Conservation (phyloP, 352 stramenopile species). For the Globisporangium nunn region DNA sequence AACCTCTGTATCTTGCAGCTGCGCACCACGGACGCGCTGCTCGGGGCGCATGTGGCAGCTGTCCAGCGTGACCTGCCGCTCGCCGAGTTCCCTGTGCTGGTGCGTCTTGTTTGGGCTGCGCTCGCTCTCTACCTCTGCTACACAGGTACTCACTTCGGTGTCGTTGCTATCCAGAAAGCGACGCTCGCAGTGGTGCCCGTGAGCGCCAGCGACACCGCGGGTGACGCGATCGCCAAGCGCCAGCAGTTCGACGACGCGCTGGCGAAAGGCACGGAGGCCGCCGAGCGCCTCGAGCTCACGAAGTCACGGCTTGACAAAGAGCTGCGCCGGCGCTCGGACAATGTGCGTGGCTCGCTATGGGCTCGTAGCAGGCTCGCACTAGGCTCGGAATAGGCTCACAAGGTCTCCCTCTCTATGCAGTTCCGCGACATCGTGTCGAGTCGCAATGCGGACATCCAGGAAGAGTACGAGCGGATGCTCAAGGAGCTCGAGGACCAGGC, state of each 20-base stretch:
- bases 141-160: not conserved
- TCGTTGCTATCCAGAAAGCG: constrained; percentile 24
- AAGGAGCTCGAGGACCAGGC: constrained; percentile 65
- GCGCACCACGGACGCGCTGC: constrained; percentile 40
- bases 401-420: constrained; percentile 12
- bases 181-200: constrained; percentile 50
- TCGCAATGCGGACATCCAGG: constrained; percentile 67
- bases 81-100: constrained; percentile 41
- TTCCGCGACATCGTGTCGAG: constrained; percentile 59
- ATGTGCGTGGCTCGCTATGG: constrained; percentile 7
- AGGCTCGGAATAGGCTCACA: too few species aligned
- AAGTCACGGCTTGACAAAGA: constrained; percentile 66
- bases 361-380: too few species aligned
- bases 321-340: constrained; percentile 42
- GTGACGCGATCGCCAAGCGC: constrained; percentile 23
- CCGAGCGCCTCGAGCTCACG: constrained; percentile 55
- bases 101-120: constrained; percentile 1
- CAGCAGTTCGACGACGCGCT: constrained; percentile 53
- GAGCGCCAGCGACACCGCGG: constrained; percentile 12
- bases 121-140: not conserved
- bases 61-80: constrained; percentile 35
- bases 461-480: constrained; percentile 69
- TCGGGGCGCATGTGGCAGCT: constrained; percentile 28
- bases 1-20: constrained; percentile 20
- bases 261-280: constrained; percentile 44